Evolutionary conservation across 1,284 basidiomycete species (phyloP), one percentile per base, ranked within the genome.

Genomic region (Cutaneotrichosporon sp.): DNA sequence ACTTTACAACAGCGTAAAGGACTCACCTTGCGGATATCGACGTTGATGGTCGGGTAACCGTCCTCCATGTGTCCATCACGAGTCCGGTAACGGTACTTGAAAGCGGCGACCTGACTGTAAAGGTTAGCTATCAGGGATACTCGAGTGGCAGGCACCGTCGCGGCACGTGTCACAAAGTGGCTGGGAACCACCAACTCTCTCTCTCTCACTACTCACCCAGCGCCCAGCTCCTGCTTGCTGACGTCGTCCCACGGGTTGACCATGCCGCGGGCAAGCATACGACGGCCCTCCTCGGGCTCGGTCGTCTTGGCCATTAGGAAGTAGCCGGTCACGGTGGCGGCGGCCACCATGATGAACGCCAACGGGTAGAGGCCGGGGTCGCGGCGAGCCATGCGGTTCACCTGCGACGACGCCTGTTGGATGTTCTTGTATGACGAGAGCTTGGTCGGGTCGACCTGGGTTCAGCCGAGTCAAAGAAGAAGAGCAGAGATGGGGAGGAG

Each of bases 21-120:
- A 73, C 78, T 71, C 63, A 80, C 76, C 51, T 69, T 70, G 60
- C 71, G 67, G 47, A 72, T 60, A 8, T 76, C 75, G 18, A 65
- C 62, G 72, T 75, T 77, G 56, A 78, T 56, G 36, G 72, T 72
- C 10, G 80, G 80, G 50, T 72, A 67, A 4, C 73, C 65, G 65
- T 81, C 80, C 68, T 80, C 78, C 66, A 72, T 76, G 70, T 73
- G 72, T 22, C 80, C 80, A 34, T 77, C 72, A 34, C 75, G 67
- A 46, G 75, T 78, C 72, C 74, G 74, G 76, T 81, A 76, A 65
- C 80, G 73, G 75, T 80, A 81, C 73, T 81, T 81, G 78, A 81
- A 81, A 30, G 72, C 71, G 3, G 80, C 80, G 56, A 76, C 73
- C 62, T 71, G 67, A 42, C 74, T 74, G 62, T 46, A 32, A 1